These are phyloP conservation scores for Psilocybe sp. DNA, from an alignment of 768 basidiomycete genomes.

Conservation along the genomic window DNA sequence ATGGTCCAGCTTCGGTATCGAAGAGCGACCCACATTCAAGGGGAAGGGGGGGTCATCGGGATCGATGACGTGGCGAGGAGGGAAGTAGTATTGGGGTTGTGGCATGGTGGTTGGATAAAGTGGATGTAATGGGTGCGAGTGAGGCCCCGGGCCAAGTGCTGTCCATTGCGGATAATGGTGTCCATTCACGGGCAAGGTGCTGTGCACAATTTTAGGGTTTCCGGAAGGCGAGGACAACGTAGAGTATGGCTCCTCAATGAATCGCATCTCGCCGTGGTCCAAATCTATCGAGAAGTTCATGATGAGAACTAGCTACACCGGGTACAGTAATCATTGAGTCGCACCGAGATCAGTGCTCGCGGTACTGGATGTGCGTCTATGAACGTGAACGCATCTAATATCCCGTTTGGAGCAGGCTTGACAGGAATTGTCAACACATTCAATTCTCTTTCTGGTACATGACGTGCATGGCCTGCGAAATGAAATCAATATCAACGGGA, in stretches of 20 bases:
- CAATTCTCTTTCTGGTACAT: slow-evolving; percentile 48
- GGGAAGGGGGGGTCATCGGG: slow-evolving; percentile 5
- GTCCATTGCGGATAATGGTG: slow-evolving; percentile 6
- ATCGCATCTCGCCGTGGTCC: too few species aligned
- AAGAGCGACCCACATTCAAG: background rate
- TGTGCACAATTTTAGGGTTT: too few species aligned
- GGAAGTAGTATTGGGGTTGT: slow-evolving; percentile 18
- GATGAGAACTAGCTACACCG: too few species aligned
- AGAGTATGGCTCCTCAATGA: too few species aligned
- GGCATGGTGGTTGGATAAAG: slow-evolving; percentile 23
- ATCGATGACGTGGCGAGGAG: slow-evolving; percentile 11
- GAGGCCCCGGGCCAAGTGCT: slow-evolving; percentile 2
- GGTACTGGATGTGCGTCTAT: slow-evolving; percentile 25
- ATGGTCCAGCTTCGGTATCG: background rate
- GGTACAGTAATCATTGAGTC: background rate
- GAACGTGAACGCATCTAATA: slow-evolving; percentile 41
- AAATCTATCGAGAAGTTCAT: too few species aligned
- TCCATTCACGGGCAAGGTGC: background rate
- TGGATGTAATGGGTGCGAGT: slow-evolving; percentile 12
- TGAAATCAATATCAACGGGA: slow-evolving; percentile 5
- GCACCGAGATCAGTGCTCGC: slow-evolving; percentile 12
- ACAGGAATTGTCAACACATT: slow-evolving; percentile 51
- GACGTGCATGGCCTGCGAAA: slow-evolving; percentile 44
- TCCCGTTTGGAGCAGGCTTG: slow-evolving; percentile 42
- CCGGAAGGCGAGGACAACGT: too few species aligned